phyloP scores from a whole-genome alignment of 2,329 filamentous ascomycete species.

The Stagonosporopsis chrysanthemi region DNA sequence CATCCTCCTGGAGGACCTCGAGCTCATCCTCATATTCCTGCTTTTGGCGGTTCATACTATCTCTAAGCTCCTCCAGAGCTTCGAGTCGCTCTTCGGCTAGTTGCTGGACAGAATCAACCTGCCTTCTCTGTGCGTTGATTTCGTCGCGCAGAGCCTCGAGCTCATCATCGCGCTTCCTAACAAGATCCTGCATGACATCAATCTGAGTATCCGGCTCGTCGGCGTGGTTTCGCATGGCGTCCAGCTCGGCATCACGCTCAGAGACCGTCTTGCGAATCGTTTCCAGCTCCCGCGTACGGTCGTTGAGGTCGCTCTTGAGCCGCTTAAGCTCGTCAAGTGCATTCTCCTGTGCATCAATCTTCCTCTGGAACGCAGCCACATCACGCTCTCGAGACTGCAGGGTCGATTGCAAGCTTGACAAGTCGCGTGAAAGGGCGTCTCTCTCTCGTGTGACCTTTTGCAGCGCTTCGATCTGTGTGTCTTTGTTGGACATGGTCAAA shows the following conservation, averaged over 20 bases:
- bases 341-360: slow-evolving; percentile 40
- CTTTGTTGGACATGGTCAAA: slow-evolving; percentile 39
- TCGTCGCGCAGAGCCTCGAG: slow-evolving; percentile 62
- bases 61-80: slow-evolving; percentile 61
- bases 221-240: slow-evolving; percentile 44
- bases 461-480: slow-evolving; percentile 46
- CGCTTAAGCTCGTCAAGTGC: slow-evolving; percentile 42
- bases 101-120: slow-evolving; percentile 44
- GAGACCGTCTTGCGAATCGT: slow-evolving; percentile 45
- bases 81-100: slow-evolving; percentile 46
- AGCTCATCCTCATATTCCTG: slow-evolving; percentile 66
- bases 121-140: slow-evolving; percentile 41
- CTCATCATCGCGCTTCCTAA: slow-evolving; percentile 56
- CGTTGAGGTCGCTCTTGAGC: slow-evolving; percentile 38
- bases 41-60: slow-evolving; percentile 53
- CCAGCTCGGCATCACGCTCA: slow-evolving; percentile 49
- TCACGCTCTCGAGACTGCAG: slow-evolving; percentile 47
- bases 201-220: slow-evolving; percentile 51
- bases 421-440: slow-evolving; percentile 40
- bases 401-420: slow-evolving; percentile 39
- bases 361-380: slow-evolving; percentile 39
- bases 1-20: slow-evolving; percentile 53
- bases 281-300: slow-evolving; percentile 47
- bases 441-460: slow-evolving; percentile 46
- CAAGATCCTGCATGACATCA: slow-evolving; percentile 52